Conservation (phyloP, 164 flowering plant genomes). For the Aristolochia californica region DNA sequence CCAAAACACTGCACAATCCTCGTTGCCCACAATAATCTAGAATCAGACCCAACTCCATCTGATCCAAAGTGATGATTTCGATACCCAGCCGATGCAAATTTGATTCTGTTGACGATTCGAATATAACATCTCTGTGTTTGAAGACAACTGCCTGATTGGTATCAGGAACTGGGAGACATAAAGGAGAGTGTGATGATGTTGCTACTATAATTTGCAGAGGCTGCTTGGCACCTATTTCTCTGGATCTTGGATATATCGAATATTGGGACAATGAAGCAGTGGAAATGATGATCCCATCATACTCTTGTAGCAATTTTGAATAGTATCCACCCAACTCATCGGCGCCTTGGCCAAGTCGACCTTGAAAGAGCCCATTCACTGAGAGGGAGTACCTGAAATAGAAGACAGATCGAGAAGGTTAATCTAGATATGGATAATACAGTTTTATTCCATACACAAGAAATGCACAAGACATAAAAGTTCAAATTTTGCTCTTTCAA, state of each 20-base stretch:
- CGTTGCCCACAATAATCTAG: conserved; percentile 44
- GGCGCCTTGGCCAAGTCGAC: conserved; percentile 49
- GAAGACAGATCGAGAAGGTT: background rate
- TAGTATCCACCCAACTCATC: conserved; percentile 62
- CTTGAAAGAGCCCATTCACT: conserved; percentile 47
- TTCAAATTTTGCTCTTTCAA: too few relatives aligned
- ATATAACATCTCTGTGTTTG: conserved; percentile 26
- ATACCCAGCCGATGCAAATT: conserved; percentile 26
- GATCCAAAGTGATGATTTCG: conserved; percentile 47
- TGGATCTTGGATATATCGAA: conserved; percentile 27
- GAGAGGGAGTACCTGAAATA: conserved; percentile 60
- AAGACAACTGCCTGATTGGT: conserved; percentile 30
- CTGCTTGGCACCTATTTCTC: conserved; percentile 72
- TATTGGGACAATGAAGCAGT: conserved; percentile 20
- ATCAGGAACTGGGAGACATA: conserved; percentile 14
- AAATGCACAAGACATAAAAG: too few relatives aligned
- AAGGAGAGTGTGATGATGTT: conserved; percentile 16
- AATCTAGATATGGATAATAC: background rate
- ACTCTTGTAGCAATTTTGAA: conserved; percentile 60
- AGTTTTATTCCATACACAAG: background rate
- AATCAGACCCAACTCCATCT: conserved; percentile 32
- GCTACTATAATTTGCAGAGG: conserved; percentile 46
- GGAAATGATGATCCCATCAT: conserved; percentile 59
- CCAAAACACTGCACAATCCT: conserved; percentile 58
- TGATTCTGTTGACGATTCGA: conserved; percentile 15